Conservation (phyloP, 495 filamentous ascomycete genomes). For the Aspergillus affinis region DNA sequence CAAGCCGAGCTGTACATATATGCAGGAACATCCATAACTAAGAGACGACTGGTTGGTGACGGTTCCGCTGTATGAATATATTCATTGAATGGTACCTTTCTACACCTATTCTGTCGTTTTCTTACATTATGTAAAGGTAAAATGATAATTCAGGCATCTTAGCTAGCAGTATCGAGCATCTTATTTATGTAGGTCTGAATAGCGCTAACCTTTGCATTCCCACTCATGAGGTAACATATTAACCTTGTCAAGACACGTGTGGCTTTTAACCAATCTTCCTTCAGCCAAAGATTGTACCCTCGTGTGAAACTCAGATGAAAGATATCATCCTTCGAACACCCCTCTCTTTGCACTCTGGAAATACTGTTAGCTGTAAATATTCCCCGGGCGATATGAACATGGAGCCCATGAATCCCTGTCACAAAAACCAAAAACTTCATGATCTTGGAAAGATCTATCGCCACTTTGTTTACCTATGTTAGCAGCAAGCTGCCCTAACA, state of each 20-base stretch:
- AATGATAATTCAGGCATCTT: no score
- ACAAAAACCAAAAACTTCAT: not conserved
- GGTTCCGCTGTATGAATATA: no score
- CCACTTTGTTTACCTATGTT: not conserved
- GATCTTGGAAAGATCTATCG: not conserved
- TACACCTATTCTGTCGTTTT: no score
- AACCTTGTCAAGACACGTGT: not conserved
- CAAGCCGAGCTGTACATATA: no score
- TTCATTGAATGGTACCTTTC: no score
- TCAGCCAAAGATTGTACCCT: not conserved
- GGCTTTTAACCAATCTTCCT: conserved; percentile 4
- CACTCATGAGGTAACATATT: not conserved
- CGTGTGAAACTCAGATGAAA: not conserved
- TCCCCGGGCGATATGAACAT: conserved; percentile 1
- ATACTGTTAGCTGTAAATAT: not conserved
- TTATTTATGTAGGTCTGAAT: no score
- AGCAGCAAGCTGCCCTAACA: conserved; percentile 2
- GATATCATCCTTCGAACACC: not conserved
- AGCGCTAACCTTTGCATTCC: no score
- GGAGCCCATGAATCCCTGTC: not conserved
- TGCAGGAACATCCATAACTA: no score
- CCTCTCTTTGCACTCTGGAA: not conserved
- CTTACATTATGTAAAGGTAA: no score
- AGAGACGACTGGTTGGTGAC: no score
- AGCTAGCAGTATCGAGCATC: no score